Conservation (phyloP, 2,329 filamentous ascomycete genomes). For the Stagonosporopsis cucurbitacearum region DNA sequence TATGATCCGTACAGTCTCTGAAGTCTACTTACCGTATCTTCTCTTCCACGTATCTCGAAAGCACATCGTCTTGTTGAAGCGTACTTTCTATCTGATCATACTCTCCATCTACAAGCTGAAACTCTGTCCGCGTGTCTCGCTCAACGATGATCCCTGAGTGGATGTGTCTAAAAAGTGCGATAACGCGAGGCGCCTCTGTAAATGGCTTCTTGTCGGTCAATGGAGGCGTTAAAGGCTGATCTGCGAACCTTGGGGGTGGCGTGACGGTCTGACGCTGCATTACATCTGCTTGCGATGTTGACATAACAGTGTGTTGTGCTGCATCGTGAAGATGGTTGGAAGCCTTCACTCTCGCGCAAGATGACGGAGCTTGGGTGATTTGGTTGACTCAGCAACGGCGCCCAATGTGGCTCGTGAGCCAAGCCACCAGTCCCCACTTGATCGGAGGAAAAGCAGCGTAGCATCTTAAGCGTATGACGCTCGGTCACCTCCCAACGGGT, state of each 20-base stretch:
- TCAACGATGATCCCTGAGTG: slow-evolving; percentile 21
- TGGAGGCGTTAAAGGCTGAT: slow-evolving; percentile 28
- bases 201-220: slow-evolving; percentile 27
- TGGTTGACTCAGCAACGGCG: slow-evolving; percentile 4
- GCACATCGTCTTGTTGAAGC: slow-evolving; percentile 23
- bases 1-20: no score
- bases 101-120: slow-evolving; percentile 26
- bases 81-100: slow-evolving; percentile 22
- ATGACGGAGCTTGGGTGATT: neutral
- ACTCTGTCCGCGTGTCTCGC: slow-evolving; percentile 19
- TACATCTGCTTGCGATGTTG: slow-evolving; percentile 4
- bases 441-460: no score
- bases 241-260: slow-evolving; percentile 24
- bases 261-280: slow-evolving; percentile 20
- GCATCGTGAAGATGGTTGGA: neutral
- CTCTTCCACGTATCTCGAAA: neutral
- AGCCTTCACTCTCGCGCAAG: neutral
- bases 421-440: no score
- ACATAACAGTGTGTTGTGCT: slow-evolving; percentile 20
- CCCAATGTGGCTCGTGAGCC: no score
- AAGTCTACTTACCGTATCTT: no score
- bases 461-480: no score
- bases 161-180: slow-evolving; percentile 28
- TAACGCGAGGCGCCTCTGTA: slow-evolving; percentile 20
- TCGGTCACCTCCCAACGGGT: no score